Evolutionary conservation across 495 filamentous ascomycete genomes (phyloP).

Genomic region (Xylaria flabelliformis): DNA sequence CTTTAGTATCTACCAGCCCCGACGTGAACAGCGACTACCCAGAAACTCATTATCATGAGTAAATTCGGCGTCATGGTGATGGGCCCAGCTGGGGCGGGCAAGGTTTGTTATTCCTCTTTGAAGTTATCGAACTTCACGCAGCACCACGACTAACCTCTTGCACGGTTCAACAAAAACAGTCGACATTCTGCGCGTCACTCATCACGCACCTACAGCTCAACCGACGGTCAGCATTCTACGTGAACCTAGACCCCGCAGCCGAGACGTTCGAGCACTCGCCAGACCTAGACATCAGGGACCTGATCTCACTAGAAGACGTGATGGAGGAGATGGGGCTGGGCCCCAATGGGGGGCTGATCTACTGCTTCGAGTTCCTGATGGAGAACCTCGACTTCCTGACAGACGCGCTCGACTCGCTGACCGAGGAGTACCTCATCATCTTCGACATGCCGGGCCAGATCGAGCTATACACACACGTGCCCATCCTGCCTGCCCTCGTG

Average conservation of each 20-base stretch:
- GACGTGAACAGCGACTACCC: background rate
- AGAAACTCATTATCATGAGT: constrained; percentile 66
- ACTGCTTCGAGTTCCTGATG: constrained; percentile 96
- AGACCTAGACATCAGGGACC: constrained; percentile 95
- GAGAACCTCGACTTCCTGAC: constrained; percentile 96
- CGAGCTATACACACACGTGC: constrained; percentile 97
- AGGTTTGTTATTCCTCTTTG: constrained; percentile 55
- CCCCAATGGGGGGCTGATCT: constrained; percentile 94
- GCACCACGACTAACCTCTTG: background rate
- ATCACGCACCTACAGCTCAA: constrained; percentile 91
- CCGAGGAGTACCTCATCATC: constrained; percentile 94
- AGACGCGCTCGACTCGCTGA: constrained; percentile 81
- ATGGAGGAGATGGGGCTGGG: constrained; percentile 97
- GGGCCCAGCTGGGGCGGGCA: constrained; percentile 89
- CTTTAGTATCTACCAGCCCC: background rate
- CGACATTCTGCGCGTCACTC: constrained; percentile 91
- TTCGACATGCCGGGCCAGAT: constrained; percentile 99
- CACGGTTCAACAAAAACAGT: constrained; percentile 51
- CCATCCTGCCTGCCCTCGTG: constrained; percentile 85
- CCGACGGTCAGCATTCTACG: constrained; percentile 88
- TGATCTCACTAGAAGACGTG: constrained; percentile 95
- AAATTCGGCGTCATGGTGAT: constrained; percentile 95
- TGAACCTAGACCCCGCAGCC: constrained; percentile 97
- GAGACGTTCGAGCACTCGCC: constrained; percentile 90
- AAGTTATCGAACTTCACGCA: background rate